Evolutionary conservation across 108 stramenopile species (phyloP).

Genomic region (Fragilariopsis cylindrus): DNA sequence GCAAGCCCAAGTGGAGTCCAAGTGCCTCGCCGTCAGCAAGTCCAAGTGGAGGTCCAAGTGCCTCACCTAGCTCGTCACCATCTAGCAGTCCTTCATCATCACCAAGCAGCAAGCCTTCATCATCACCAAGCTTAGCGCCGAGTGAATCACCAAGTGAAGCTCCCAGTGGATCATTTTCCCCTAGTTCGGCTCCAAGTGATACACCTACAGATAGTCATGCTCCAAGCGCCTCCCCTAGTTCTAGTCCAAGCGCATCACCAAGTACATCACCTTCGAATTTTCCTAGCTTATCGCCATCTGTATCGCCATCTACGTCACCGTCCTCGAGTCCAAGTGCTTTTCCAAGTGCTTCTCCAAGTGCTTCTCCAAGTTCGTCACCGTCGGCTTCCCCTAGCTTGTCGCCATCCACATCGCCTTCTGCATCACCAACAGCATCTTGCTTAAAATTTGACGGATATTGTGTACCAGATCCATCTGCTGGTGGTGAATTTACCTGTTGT

Average conservation of each 20-base stretch:
- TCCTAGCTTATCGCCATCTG: constrained; percentile 38
- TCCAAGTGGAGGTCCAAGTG: no score
- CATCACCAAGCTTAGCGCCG: no score
- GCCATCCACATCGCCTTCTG: no score
- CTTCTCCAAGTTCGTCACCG: neutral
- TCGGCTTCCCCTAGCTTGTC: neutral
- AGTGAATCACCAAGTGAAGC: no score
- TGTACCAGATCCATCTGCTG: no score
- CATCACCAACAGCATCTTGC: no score
- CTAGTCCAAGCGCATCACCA: neutral
- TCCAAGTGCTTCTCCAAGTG: constrained; percentile 4
- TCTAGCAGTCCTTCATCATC: constrained; percentile 51
- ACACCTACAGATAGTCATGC: constrained; percentile 30
- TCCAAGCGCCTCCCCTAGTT: neutral
- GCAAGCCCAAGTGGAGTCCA: constrained; percentile 31
- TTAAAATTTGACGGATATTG: no score
- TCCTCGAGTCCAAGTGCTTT: neutral
- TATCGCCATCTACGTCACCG: neutral
- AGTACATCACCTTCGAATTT: constrained; percentile 21
- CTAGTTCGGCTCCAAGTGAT: constrained; percentile 58
- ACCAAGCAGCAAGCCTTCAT: constrained; percentile 9
- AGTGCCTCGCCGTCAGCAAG: no score
- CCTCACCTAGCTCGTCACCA: constrained; percentile 19
- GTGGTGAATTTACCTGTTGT: no score
- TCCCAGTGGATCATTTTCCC: constrained; percentile 1